These are phyloP conservation scores for Kurtzmaniella quercitrusa DNA, from an alignment of 1,139 yeast species.

Conservation along the genomic window DNA sequence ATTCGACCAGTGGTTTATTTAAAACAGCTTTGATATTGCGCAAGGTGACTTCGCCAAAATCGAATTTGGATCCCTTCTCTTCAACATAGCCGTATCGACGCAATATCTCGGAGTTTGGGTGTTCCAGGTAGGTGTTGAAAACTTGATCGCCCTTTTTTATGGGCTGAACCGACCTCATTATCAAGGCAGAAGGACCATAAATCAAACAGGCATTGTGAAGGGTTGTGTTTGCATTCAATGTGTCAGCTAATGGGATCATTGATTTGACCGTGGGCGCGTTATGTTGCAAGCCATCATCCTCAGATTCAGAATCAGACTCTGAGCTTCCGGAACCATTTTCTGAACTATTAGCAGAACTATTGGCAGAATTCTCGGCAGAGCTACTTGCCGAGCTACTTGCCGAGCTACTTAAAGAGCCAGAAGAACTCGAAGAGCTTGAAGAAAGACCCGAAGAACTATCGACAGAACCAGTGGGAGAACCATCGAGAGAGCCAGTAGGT, in stretches of 20 bases:
- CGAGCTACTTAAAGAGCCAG: not conserved
- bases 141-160: conserved; percentile 70
- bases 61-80: conserved; percentile 65
- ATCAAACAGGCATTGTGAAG: conserved; percentile 72
- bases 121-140: conserved; percentile 85
- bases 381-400: not conserved
- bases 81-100: conserved; percentile 93
- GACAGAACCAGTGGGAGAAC: not conserved
- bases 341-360: not conserved
- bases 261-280: conserved; percentile 47
- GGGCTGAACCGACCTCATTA: conserved; percentile 65
- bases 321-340: not conserved
- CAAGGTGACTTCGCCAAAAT: conserved; percentile 73
- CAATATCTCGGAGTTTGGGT: conserved; percentile 82
- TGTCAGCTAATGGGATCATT: conserved; percentile 92
- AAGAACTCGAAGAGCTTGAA: not conserved
- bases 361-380: not conserved
- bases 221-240: conserved; percentile 79
- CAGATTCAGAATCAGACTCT: not conserved
- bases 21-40: conserved; percentile 32
- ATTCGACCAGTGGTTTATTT: conserved; percentile 22
- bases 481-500: not conserved
- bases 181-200: conserved; percentile 43
- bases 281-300: conserved; percentile 19
- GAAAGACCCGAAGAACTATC: not conserved